A percentile compares a stretch with the other conserved stretches of the same genome.
Conservation (phyloP, 352 stramenopile genomes). For the Globisporangium irregulare region DNA sequence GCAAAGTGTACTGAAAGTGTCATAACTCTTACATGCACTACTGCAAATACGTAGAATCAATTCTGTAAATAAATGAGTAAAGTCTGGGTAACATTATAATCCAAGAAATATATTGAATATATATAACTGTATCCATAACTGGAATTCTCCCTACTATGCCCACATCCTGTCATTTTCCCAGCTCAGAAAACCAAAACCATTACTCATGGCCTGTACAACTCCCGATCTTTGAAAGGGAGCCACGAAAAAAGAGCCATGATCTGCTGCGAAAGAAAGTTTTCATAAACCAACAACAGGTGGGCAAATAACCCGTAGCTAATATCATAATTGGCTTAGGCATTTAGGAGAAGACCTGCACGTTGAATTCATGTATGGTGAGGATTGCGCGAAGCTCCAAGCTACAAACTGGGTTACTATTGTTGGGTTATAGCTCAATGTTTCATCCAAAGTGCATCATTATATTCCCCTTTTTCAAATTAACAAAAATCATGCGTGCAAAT, state of each 20-base stretch:
- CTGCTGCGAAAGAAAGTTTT: conserved; percentile 4
- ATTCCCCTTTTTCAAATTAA: background rate
- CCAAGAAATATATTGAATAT: too few species aligned
- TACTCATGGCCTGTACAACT: background rate
- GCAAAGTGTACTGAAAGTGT: too few species aligned
- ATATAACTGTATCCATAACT: too few species aligned
- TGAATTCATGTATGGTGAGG: too few species aligned
- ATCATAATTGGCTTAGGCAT: background rate
- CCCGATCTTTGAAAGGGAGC: background rate
- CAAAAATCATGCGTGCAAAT: background rate
- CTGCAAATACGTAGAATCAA: too few species aligned
- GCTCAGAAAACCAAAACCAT: conserved; percentile 3
- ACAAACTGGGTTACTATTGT: too few species aligned
- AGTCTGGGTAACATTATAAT: too few species aligned
- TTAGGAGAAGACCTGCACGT: too few species aligned
- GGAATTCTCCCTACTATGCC: background rate
- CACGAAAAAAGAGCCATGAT: background rate
- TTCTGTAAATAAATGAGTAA: too few species aligned
- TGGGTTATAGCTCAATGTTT: background rate
- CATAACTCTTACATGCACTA: too few species aligned
- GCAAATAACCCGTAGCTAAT: background rate
- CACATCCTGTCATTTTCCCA: background rate
- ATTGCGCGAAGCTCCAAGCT: too few species aligned
- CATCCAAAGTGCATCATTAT: background rate
- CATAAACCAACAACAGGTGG: background rate